Base-by-base conservation (phyloP, 1,284 basidiomycete species). In the Trichosporon ovoides region DNA sequence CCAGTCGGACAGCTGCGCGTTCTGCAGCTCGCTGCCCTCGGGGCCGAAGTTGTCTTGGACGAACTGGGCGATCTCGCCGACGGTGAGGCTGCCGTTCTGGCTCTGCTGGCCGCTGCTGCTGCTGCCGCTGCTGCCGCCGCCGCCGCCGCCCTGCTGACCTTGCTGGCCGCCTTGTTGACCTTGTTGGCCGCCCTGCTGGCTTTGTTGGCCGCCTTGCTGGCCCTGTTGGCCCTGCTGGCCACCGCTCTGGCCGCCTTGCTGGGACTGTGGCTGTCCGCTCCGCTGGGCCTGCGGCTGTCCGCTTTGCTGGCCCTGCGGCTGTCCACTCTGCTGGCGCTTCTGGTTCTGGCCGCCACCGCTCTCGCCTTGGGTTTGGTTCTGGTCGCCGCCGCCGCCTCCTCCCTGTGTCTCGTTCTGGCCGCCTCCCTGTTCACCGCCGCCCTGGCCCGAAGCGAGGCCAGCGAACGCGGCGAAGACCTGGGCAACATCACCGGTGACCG, bases 21-120 rank as follows among this genome's bases (percentile, higher is more conserved):
- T 82, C 67, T 87, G 80, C 13, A 95, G 82, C 72, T 95, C 91
- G 11, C 84, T 83, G 6, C 92, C 92, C 74, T 96, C 92, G 28
- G 20, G 20, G 38, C 19, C 34, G 68, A 95, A 95, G 74, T 91
- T 83, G 18, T 78, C 73, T 57, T 91, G 81, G 36, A 92, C 82
- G 68, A 93, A 95, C 24, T 79, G 76, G 49, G 86, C 81, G 36
- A 81, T 72, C 38, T 76, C 62, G 7, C 74, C 74, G 31, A 79
- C 66, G 7, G 80, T 80, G 40, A 77, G 67, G 55, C 92, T 81
- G 34, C 80, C 16, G 37, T 53, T 28, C 34, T 50, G 28, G 46
- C 14, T 10, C 28, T 49, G 46, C 31, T 31, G n/a, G 46, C 24
- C 22, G 46, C 10, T 22, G 7, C 31, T 49, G 24, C 7, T 16